phyloP scores from a whole-genome alignment of 495 filamentous ascomycete species.

The Thermochaetoides thermophila region DNA sequence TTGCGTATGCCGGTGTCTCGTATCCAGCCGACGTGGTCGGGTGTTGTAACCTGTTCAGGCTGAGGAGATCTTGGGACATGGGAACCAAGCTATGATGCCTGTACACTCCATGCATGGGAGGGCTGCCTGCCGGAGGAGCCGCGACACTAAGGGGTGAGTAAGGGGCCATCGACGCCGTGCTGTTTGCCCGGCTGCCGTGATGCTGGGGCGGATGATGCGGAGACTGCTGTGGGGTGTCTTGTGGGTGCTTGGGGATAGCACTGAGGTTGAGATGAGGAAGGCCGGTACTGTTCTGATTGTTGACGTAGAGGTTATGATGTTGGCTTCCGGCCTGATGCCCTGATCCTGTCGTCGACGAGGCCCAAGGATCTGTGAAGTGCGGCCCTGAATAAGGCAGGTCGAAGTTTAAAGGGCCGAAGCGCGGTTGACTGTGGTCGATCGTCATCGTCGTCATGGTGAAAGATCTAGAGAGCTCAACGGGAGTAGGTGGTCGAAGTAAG shows the following conservation, averaged over 20 bases:
- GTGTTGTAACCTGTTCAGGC: conserved; percentile 34
- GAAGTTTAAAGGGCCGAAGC: conserved; percentile 68
- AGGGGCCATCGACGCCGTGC: conserved; percentile 52
- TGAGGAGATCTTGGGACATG: conserved; percentile 59
- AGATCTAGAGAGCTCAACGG: conserved; percentile 10
- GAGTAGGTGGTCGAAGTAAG: conserved; percentile 6
- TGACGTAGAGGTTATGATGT: conserved; percentile 35
- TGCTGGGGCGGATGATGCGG: neutral
- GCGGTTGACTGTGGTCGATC: conserved; percentile 64
- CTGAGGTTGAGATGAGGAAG: conserved; percentile 30
- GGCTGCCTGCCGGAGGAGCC: conserved; percentile 57
- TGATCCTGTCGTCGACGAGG: conserved; percentile 26
- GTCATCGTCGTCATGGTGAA: conserved; percentile 69
- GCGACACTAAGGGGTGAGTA: conserved; percentile 52
- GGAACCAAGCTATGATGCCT: conserved; percentile 54
- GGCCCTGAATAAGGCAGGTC: conserved; percentile 54
- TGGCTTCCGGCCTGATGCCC: conserved; percentile 26
- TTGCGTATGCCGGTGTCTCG: conserved; percentile 34
- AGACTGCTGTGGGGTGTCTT: conserved; percentile 1
- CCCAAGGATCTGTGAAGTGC: conserved; percentile 92
- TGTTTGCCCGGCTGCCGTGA: conserved; percentile 11
- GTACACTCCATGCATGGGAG: conserved; percentile 48
- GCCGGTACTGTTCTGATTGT: conserved; percentile 17
- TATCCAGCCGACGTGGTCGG: conserved; percentile 35
- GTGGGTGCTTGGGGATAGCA: conserved; percentile 25